Evolutionary conservation across 305 asterid species (phyloP), one percentile per base, ranked within the genome.

Genomic region (Rubia balearica): DNA sequence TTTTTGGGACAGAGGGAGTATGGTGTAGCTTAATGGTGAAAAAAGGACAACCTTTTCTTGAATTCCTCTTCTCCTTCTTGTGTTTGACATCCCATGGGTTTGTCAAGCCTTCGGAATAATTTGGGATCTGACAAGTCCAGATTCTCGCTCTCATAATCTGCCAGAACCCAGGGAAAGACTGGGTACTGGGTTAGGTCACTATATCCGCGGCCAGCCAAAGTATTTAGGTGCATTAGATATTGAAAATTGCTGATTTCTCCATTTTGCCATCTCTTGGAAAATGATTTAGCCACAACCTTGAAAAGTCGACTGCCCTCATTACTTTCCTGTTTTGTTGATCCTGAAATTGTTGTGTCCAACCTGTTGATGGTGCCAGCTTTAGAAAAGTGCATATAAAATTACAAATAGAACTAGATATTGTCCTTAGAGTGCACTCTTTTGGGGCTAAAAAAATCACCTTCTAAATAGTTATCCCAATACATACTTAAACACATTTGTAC

Each of bases 121-220:
- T 84, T 86, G 78, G 98, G 95, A 84, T 90, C 87, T 36, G 94
- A 82, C 43, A 95, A 80, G 79, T 95, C 85, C 80, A 95, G 89
- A 80, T 75, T 81, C 74, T 92, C 95, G 74, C 99, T 95, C 83
- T 90, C 97, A 78, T 89, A 92, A 83, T 95, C 97, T 53, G 96
- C 99, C 70, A 95, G 82, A 74, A 92, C 86, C 99, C 99, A 95
- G 51, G 99, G 99, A 61, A 90, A 95, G 81, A 95, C 99, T 55
- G 98, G 99, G 83, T 95, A 95, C 84, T 95, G 99, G 61, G 99
- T 95, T 72, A 95, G 92, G 81, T 95, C 99, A 84, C 98, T 95
- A 81, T 95, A 95, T 65, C 99, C 99, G 69, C 99, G 99, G 49
- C 99, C 99, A 46, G 99, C 99, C 63, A 95, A 89, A 19, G 99